Evolutionary conservation across 2,329 filamentous ascomycete species (phyloP).

Genomic region (Diaporthe vexans): DNA sequence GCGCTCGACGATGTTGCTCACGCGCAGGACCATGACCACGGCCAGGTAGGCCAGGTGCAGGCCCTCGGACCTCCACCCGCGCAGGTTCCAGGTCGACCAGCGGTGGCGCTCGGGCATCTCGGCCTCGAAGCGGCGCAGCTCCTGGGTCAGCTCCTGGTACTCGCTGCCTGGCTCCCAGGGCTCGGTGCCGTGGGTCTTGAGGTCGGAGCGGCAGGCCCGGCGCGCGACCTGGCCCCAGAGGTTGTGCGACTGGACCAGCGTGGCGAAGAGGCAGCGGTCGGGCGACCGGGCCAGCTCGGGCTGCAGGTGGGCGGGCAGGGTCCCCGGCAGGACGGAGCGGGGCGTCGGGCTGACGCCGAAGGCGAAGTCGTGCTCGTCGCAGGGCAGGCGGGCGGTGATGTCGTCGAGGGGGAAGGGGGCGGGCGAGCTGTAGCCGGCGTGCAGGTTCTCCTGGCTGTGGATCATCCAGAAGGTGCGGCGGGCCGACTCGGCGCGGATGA

Average conservation of each 20-base stretch:
- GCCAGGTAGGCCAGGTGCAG: slow-evolving; percentile 54
- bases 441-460: slow-evolving; percentile 54
- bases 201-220: slow-evolving; percentile 45
- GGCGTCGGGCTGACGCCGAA: slow-evolving; percentile 50
- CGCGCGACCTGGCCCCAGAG: slow-evolving; percentile 55
- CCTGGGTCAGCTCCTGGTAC: slow-evolving; percentile 44
- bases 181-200: slow-evolving; percentile 32
- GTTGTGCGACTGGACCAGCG: slow-evolving; percentile 53
- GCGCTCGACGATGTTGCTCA: slow-evolving; percentile 54
- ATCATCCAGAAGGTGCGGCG: slow-evolving; percentile 56
- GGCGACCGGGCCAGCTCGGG: slow-evolving; percentile 46
- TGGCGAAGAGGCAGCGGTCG: slow-evolving; percentile 54
- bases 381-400: slow-evolving; percentile 54
- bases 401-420: slow-evolving; percentile 52
- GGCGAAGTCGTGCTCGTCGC: slow-evolving; percentile 55
- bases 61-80: slow-evolving; percentile 52
- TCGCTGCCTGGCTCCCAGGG: slow-evolving; percentile 48
- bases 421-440: slow-evolving; percentile 52
- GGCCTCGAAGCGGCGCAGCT: slow-evolving; percentile 49
- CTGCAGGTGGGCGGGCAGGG: slow-evolving; percentile 48
- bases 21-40: slow-evolving; percentile 52
- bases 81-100: slow-evolving; percentile 55
- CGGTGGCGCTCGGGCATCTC: slow-evolving; percentile 49
- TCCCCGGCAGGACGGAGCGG: slow-evolving; percentile 52
- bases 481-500: slow-evolving; percentile 52